These are phyloP conservation scores for Diaporthe aspalathi DNA, from an alignment of 2,329 filamentous ascomycete genomes.

Conservation along the genomic window DNA sequence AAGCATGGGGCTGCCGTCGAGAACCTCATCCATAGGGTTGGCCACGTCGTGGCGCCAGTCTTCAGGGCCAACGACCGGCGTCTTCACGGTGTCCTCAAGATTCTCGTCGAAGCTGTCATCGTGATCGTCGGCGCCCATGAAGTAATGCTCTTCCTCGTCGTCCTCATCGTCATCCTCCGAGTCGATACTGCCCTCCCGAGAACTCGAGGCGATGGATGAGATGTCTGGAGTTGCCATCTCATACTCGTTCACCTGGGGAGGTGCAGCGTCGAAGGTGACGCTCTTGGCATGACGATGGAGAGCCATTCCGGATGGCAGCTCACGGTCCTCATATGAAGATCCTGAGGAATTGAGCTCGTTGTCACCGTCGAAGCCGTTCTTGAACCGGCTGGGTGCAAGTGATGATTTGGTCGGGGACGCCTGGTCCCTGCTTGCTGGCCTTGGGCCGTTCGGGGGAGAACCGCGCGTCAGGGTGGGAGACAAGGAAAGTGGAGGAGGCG, in stretches of 20 bases:
- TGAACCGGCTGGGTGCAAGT: constrained; percentile 75
- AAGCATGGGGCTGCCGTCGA: constrained; percentile 77
- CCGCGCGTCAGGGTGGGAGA: constrained; percentile 52
- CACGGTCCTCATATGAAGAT: constrained; percentile 66
- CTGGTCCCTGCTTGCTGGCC: constrained; percentile 69
- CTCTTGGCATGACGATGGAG: constrained; percentile 92
- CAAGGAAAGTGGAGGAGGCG: constrained; percentile 48
- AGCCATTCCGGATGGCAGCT: constrained; percentile 72
- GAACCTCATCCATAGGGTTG: constrained; percentile 69
- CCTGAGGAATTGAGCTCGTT: constrained; percentile 76
- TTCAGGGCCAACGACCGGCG: constrained; percentile 95
- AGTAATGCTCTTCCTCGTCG: constrained; percentile 69
- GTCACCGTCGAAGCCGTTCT: constrained; percentile 76
- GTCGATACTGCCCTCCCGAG: constrained; percentile 92
- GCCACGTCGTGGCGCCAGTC: constrained; percentile 84
- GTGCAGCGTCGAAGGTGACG: constrained; percentile 94
- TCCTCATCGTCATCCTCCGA: constrained; percentile 81
- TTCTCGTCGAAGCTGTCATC: constrained; percentile 97
- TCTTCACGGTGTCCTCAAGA: constrained; percentile 95
- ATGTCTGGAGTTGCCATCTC: constrained; percentile 97
- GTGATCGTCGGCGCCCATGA: constrained; percentile 67
- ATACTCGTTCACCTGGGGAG: constrained; percentile 96
- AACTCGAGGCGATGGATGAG: constrained; percentile 90
- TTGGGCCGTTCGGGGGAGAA: constrained; percentile 58
- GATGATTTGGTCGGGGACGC: constrained; percentile 90